Conservation (phyloP, 331 rosid species). For the Prunus yedoensis region DNA sequence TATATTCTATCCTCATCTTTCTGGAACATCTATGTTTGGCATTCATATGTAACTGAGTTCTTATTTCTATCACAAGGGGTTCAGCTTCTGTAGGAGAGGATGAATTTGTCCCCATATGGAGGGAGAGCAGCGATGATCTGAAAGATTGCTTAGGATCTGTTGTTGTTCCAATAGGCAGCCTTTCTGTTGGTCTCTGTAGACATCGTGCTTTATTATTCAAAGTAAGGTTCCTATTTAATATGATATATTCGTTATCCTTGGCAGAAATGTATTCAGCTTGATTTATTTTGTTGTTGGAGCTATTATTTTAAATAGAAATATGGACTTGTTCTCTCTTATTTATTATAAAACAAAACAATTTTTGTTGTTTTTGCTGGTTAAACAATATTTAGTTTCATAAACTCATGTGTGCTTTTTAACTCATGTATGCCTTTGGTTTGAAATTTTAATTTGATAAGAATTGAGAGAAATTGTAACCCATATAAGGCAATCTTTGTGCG, state of each 20-base stretch:
- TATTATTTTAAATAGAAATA: neutral
- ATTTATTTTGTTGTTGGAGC: neutral
- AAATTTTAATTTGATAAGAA: neutral
- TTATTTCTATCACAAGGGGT: conserved; percentile 76
- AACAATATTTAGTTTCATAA: neutral
- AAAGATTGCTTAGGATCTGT: conserved; percentile 88
- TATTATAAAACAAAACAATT: neutral
- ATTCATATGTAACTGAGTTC: conserved; percentile 29
- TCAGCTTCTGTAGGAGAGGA: conserved; percentile 75
- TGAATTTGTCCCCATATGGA: conserved; percentile 66
- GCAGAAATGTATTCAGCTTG: neutral
- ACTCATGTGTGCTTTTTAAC: neutral
- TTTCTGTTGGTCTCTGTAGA: conserved; percentile 90
- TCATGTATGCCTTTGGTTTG: neutral
- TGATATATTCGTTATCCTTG: neutral
- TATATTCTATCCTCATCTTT: conserved; percentile 27
- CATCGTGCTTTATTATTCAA: conserved; percentile 94
- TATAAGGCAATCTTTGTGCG: neutral
- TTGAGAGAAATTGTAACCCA: neutral
- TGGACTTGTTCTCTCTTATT: neutral
- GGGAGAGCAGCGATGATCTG: conserved; percentile 72
- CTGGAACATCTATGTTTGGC: conserved; percentile 25
- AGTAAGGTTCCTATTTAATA: conserved; percentile 50
- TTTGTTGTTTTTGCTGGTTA: neutral
- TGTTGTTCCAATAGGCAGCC: conserved; percentile 93